Conservation (phyloP, 495 filamentous ascomycete species). For the Aspergillus biplanus region DNA sequence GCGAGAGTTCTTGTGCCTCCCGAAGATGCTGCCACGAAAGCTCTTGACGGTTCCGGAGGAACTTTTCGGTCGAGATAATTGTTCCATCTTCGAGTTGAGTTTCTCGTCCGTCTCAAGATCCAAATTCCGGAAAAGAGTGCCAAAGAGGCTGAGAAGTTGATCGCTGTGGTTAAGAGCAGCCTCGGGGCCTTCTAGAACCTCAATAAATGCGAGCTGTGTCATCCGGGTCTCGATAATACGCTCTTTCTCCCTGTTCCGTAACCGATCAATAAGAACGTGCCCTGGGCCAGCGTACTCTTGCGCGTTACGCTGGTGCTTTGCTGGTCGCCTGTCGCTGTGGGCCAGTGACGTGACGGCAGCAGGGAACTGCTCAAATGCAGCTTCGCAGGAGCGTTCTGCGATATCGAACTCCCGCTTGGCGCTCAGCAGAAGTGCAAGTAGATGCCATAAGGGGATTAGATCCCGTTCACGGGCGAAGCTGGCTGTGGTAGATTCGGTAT, state of each 20-base stretch:
- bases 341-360: constrained; percentile 60
- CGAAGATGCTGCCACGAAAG: constrained; percentile 75
- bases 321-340: constrained; percentile 38
- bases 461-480: constrained; percentile 45
- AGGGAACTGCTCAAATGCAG: constrained; percentile 83
- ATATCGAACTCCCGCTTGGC: constrained; percentile 82
- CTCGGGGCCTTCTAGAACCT: constrained; percentile 78
- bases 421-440: constrained; percentile 82
- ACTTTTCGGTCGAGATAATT: constrained; percentile 64
- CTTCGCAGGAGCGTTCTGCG: constrained; percentile 80
- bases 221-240: constrained; percentile 88
- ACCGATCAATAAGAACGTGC: constrained; percentile 66
- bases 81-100: constrained; percentile 28
- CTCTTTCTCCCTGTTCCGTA: constrained; percentile 79
- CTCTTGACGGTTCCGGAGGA: constrained; percentile 72
- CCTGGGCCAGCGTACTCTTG: constrained; percentile 39
- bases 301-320: constrained; percentile 35
- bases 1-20: constrained; percentile 50
- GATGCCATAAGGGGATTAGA: constrained; percentile 68
- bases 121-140: constrained; percentile 69
- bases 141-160: constrained; percentile 81
- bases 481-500: constrained; percentile 27
- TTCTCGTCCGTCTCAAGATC: constrained; percentile 36
- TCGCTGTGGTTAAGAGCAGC: constrained; percentile 82
- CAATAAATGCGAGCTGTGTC: constrained; percentile 84